These are phyloP conservation scores for Colletotrichum sansevieriae DNA, from an alignment of 2,329 filamentous ascomycete species.

Conservation along the genomic window DNA sequence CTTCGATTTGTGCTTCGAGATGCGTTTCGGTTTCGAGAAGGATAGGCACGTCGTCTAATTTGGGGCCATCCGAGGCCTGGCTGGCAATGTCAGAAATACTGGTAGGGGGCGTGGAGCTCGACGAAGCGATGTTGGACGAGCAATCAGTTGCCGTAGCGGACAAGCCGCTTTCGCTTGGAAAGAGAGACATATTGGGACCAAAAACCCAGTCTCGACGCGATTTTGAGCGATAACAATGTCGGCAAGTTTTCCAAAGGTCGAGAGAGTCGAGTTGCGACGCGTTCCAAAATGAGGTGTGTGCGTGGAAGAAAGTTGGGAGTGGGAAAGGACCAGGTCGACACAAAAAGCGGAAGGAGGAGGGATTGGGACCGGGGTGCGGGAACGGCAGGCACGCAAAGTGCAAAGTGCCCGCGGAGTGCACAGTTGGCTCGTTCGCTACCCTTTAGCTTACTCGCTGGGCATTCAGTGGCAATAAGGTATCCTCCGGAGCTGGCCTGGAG, in stretches of 20 bases:
- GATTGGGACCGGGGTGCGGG: slow-evolving; percentile 33
- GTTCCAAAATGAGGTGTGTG: slow-evolving; percentile 35
- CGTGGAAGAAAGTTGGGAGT: slow-evolving; percentile 33
- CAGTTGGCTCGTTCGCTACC: slow-evolving; percentile 39
- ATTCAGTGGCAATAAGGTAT: slow-evolving; percentile 40
- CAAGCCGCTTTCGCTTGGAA: slow-evolving; percentile 50
- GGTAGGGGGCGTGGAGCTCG: slow-evolving; percentile 75
- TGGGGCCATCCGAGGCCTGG: slow-evolving; percentile 61
- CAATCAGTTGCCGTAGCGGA: slow-evolving; percentile 52
- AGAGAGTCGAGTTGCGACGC: slow-evolving; percentile 38
- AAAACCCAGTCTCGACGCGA: slow-evolving; percentile 40
- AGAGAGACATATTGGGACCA: slow-evolving; percentile 48
- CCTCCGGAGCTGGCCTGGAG: slow-evolving; percentile 9
- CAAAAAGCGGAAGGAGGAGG: slow-evolving; percentile 38
- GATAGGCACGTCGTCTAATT: slow-evolving; percentile 49
- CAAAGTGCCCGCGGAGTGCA: neutral
- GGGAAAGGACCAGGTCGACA: slow-evolving; percentile 31
- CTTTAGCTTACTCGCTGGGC: slow-evolving; percentile 38
- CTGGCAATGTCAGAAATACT: slow-evolving; percentile 74
- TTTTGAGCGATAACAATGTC: slow-evolving; percentile 17
- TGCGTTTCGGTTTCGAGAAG: slow-evolving; percentile 39
- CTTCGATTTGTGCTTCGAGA: slow-evolving; percentile 31
- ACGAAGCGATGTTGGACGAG: slow-evolving; percentile 67
- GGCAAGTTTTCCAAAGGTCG: neutral
- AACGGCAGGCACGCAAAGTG: slow-evolving; percentile 29